Evolutionary conservation across 176 grass and related monocot genomes (phyloP).

Genomic region (Avena insularis): DNA sequence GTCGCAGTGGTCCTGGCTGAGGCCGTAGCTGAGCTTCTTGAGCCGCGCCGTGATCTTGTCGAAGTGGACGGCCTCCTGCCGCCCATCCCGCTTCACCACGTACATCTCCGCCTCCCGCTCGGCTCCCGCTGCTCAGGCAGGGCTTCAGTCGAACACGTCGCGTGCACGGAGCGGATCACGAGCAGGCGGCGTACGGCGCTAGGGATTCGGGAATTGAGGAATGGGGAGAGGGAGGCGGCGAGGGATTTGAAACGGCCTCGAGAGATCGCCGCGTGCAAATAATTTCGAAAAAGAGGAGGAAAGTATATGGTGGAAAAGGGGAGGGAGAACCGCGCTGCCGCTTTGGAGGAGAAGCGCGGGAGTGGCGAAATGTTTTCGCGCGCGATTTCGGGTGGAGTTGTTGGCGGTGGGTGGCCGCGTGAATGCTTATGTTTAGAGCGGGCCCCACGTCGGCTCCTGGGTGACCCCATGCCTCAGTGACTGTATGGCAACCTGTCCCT

Average conservation of each 20-base stretch:
- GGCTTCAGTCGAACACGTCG: conserved; percentile 64
- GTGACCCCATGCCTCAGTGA: too few species aligned
- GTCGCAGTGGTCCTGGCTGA: conserved; percentile 98
- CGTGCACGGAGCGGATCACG: not conserved
- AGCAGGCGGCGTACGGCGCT: not conserved
- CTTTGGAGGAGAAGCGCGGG: not conserved
- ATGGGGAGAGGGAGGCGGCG: not conserved
- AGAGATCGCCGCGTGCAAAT: not conserved
- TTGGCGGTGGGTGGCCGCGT: not conserved
- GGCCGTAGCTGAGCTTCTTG: conserved; percentile 95
- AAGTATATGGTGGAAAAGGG: too few species aligned
- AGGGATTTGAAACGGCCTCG: not conserved
- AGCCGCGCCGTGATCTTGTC: conserved; percentile 98
- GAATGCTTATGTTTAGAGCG: not conserved
- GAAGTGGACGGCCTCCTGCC: conserved; percentile 92
- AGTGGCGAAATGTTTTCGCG: not conserved
- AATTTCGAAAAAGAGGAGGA: not conserved
- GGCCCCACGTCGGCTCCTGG: not conserved
- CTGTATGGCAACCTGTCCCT: too few species aligned
- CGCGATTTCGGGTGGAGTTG: not conserved
- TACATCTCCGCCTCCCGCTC: conserved; percentile 60
- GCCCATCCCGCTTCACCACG: conserved; percentile 93
- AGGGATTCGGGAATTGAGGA: not conserved
- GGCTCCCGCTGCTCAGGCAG: not conserved
- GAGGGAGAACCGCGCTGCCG: not conserved